Base-by-base conservation (phyloP, 768 basidiomycete species). In the Collybia nuda region DNA sequence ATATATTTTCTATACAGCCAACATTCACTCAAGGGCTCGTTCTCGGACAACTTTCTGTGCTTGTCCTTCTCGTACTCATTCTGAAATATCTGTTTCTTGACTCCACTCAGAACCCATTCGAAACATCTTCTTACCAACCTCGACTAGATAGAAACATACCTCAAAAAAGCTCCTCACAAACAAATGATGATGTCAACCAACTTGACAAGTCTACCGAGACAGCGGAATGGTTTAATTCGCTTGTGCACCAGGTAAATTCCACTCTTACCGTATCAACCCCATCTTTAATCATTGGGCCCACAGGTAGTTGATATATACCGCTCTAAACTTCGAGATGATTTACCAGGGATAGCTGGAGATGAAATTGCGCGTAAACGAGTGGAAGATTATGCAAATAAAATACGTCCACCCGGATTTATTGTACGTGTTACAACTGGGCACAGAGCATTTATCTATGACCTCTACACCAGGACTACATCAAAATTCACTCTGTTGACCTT, bases 11-110 rank as follows among this genome's bases (percentile, higher is more conserved):
- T 29, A 74, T 91, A 38, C 84, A 88, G 58, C 90, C 88, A 18
- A 94, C 92, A 1, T 99, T 99, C 70, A 97, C 95, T 0, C 95
- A 98, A 64, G 96, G 96, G 14, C 81, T 99, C 29, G 74, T 99
- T 35, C 70, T 98, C 39, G 96, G 96, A 50, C 96, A 98, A 67
- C 76, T 92, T 18, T 95, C 93, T 21, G 86, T 99, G 59, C 74
- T 93, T 39, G 61, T 88, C 44, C 77, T 95, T 41, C 78, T 91
- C 23, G 77, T 76, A 41, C 71, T 94, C 54, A 81, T 99, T 64
- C 83, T 99, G 69, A 90, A 91, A 63, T 98, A 97, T 71, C 85
- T 98, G 50, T 97, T 99, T 63, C 86, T 99, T 55, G 92, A 97
- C 59, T 83, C 90, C 5, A 76, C 82, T 22, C 73, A 79, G 51